phyloP scores from a whole-genome alignment of 495 filamentous ascomycete species.

The Recurvomyces mirabilis region DNA sequence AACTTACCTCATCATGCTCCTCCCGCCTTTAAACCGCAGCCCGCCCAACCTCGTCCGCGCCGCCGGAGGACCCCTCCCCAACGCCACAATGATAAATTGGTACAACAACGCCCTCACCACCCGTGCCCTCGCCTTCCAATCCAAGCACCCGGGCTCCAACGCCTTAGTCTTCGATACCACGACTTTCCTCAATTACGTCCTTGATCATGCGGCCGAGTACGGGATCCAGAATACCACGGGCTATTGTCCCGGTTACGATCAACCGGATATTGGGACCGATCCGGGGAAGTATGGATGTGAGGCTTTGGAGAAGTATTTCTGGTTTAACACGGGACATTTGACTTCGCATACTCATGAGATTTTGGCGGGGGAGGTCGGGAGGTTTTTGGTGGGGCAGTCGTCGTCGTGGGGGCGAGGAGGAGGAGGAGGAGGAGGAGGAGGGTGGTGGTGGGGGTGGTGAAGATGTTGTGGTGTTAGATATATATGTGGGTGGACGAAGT shows the following conservation, averaged over 20 bases:
- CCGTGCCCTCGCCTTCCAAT: constrained; percentile 23
- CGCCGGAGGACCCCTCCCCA: constrained; percentile 33
- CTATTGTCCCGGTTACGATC: constrained; percentile 40
- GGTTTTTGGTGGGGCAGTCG: too few species aligned
- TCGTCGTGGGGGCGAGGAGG: too few species aligned
- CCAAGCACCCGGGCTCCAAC: constrained; percentile 25
- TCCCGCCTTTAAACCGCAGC: constrained; percentile 40
- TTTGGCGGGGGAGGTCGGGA: constrained; percentile 28
- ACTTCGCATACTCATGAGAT: constrained; percentile 37
- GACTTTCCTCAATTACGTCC: constrained; percentile 31
- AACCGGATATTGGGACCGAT: constrained; percentile 38
- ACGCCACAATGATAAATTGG: constrained; percentile 36
- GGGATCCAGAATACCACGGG: constrained; percentile 39
- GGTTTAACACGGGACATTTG: constrained; percentile 43
- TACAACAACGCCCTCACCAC: constrained; percentile 31
- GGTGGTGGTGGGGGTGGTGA: too few species aligned
- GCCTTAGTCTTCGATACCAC: constrained; percentile 39
- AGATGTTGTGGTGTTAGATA: too few species aligned
- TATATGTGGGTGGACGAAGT: too few species aligned
- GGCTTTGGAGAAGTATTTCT: constrained; percentile 28
- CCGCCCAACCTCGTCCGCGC: constrained; percentile 29
- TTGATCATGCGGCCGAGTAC: constrained; percentile 36
- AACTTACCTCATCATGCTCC: constrained; percentile 41
- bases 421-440: too few species aligned
- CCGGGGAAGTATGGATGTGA: constrained; percentile 39